Percentiles rank a stretch among this genome's conserved stretches.
Evolutionary conservation across 1,284 basidiomycete genomes (phyloP).

Genomic region (Amylostereum chailletii): DNA sequence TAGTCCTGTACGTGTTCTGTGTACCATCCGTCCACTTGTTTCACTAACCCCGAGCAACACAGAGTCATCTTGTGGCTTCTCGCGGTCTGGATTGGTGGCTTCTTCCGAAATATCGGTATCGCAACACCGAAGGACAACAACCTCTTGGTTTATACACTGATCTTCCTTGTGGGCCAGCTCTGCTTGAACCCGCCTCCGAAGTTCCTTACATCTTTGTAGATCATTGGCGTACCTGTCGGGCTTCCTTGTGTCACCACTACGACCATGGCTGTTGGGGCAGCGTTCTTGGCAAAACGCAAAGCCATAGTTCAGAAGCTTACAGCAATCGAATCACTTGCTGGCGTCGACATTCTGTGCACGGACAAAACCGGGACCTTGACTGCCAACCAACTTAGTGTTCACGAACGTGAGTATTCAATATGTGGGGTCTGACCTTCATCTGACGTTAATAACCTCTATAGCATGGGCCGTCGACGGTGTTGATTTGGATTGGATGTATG

Average conservation of each 20-base stretch:
- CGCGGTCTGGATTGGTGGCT: conserved; percentile 35
- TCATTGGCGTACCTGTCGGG: conserved; percentile 49
- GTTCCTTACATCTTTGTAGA: conserved; percentile 4
- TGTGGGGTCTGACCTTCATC: conserved; percentile 31
- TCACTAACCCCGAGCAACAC: too few relatives aligned
- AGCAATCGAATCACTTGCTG: conserved; percentile 48
- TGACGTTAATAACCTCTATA: conserved; percentile 31
- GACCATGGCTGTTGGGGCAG: conserved; percentile 46
- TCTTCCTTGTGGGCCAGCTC: conserved; percentile 22
- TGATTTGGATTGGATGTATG: conserved; percentile 20
- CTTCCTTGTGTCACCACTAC: conserved; percentile 33
- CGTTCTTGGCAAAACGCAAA: conserved; percentile 42
- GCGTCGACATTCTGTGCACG: conserved; percentile 48
- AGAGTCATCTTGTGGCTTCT: conserved; percentile 38
- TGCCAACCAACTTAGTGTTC: conserved; percentile 47
- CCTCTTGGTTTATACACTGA: conserved; percentile 38
- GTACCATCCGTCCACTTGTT: too few relatives aligned
- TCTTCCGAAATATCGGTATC: conserved; percentile 36
- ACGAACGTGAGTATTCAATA: conserved; percentile 28
- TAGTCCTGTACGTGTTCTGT: conserved; percentile 26
- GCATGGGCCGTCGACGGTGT: conserved; percentile 20
- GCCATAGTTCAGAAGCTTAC: conserved; percentile 57
- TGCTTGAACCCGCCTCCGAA: too few relatives aligned
- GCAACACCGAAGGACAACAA: conserved; percentile 38
- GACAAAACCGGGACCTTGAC: conserved; percentile 51